Evolutionary conservation across 345 rosid species (phyloP), one percentile per base, ranked within the genome.

Genomic region (Eucalyptus polyanthemos): DNA sequence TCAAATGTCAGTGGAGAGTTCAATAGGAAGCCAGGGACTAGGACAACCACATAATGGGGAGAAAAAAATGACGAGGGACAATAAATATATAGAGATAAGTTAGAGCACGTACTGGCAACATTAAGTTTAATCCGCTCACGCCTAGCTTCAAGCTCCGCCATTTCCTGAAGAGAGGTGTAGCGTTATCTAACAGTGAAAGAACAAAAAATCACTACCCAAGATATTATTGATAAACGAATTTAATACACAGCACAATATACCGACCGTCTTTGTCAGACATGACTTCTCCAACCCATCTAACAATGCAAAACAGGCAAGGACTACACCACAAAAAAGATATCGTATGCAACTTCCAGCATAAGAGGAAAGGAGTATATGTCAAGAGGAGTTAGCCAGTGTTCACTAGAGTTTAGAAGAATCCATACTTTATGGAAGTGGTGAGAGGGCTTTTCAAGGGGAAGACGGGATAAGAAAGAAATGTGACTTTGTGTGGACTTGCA

Each of bases 81-180:
- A 37, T 53, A 53, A 11, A 87, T 83, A 88, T 65, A 88, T 53
- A 86, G 88, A 86, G 80, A 89, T 72, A 37, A 27, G 89, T 44
- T 67, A 90, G 80, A 22, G 88, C 88, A 94, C 97, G 15, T 95
- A 98, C 99, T 90, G 87, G 97, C 96, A 83, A 95, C 96, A 93
- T 98, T 98, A 88, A 94, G 97, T 93, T 88, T 95, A 87, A 95
- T 94, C 87, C 90, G 96, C 90, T 98, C 98, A 88, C 98, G 98
- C 93, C 94, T 95, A 89, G 95, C 97, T 92, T 97, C 98, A 86
- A 98, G 95, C 87, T 94, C 94, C 87, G 91, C 92, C 94, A 97
- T 92, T 92, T 97, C 99, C 99, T 95, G 93, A 56, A 92, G 21
- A 88, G 42, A 88, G n/a, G 87, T 27, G 86, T 27, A 85, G 27